Evolutionary conservation across 2,329 filamentous ascomycete species (phyloP).

Genomic region (Cephalotrichum gorgonifer): DNA sequence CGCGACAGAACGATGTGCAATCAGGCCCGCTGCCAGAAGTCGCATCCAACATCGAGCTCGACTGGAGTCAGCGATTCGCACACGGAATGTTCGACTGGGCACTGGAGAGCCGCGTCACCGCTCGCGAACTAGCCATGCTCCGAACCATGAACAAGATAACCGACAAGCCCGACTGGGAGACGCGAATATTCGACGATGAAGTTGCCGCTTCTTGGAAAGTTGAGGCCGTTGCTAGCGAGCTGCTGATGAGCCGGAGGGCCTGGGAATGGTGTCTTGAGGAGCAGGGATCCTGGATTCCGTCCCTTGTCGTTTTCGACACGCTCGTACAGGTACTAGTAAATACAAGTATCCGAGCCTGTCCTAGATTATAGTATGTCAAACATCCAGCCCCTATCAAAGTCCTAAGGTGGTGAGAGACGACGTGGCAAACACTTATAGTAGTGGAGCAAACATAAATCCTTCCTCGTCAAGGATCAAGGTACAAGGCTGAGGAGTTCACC

Average conservation of each 20-base stretch:
- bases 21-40: not conserved
- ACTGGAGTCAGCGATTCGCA: not conserved
- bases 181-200: constrained; percentile 23
- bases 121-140: constrained; percentile 24
- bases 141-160: constrained; percentile 21
- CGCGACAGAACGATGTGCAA: not conserved
- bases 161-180: constrained; percentile 25
- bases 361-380: no score
- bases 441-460: no score
- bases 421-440: no score
- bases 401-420: no score
- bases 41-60: not conserved
- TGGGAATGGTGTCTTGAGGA: constrained; percentile 3
- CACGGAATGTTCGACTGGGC: not conserved
- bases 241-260: not conserved
- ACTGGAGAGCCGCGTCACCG: not conserved
- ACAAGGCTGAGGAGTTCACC: not conserved
- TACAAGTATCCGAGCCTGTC: no score
- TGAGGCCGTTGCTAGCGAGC: not conserved
- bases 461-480: no score
- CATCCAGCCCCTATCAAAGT: no score
- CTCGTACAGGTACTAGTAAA: no score
- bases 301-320: no score
- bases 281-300: no score
- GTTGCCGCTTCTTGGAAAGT: constrained; percentile 14